These are phyloP conservation scores for Thelonectria olida DNA, from an alignment of 2,329 filamentous ascomycete species.

Conservation along the genomic window DNA sequence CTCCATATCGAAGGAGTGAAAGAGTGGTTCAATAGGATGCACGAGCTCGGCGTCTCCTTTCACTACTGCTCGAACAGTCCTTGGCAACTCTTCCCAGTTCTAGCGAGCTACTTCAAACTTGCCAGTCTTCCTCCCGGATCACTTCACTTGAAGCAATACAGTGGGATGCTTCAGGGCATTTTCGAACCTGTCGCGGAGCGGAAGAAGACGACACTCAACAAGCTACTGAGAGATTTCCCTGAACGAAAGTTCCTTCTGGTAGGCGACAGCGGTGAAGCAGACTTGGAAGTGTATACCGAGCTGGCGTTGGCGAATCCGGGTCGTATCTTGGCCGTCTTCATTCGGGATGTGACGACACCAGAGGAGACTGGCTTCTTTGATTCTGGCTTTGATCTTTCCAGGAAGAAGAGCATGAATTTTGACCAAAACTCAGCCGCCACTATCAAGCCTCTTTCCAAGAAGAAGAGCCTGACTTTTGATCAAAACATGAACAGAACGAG, in stretches of 20 bases:
- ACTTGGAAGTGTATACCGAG: conserved; percentile 96
- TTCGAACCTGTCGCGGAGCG: conserved; percentile 97
- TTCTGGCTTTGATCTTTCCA: conserved; percentile 51
- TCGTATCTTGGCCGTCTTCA: conserved; percentile 87
- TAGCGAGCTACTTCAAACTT: conserved; percentile 84
- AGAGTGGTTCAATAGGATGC: conserved; percentile 86
- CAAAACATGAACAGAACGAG: conserved; percentile 33
- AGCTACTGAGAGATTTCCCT: conserved; percentile 89
- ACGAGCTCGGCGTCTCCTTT: conserved; percentile 82
- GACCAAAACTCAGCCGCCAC: conserved; percentile 35
- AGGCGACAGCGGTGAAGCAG: conserved; percentile 95
- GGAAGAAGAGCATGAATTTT: conserved; percentile 37
- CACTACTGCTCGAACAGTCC: conserved; percentile 99
- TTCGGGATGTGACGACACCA: conserved; percentile 91
- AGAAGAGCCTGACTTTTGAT: conserved; percentile 39
- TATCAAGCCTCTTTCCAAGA: conserved; percentile 40
- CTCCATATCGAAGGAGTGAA: conserved; percentile 86
- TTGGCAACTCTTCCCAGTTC: conserved; percentile 94
- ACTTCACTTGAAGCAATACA: conserved; percentile 95
- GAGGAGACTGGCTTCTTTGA: conserved; percentile 81
- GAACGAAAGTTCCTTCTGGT: conserved; percentile 89
- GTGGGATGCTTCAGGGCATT: conserved; percentile 95
- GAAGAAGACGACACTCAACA: conserved; percentile 88
- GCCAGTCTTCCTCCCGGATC: conserved; percentile 87
- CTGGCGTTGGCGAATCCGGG: conserved; percentile 86